phyloP scores from a whole-genome alignment of 2,329 filamentous ascomycete species.

The Claviceps arundinis region DNA sequence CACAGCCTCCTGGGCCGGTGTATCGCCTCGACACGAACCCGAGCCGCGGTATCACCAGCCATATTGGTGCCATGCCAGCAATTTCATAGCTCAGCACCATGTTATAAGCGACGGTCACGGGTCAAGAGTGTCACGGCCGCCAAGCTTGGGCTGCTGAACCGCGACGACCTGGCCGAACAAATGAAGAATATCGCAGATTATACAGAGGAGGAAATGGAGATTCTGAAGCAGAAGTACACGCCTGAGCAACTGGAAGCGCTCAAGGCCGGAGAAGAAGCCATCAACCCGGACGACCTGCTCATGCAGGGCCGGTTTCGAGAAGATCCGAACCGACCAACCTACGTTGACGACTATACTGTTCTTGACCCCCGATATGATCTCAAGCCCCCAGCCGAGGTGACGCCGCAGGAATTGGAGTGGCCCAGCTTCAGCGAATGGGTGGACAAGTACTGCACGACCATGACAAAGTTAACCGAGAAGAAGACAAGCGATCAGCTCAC shows the following conservation, averaged over 20 bases:
- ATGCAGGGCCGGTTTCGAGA: slow-evolving; percentile 57
- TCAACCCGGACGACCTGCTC: slow-evolving; percentile 61
- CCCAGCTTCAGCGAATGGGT: slow-evolving; percentile 46
- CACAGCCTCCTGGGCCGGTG: slow-evolving; percentile 39
- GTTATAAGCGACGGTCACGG: slow-evolving; percentile 33
- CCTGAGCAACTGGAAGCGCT: slow-evolving; percentile 71
- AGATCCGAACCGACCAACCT: slow-evolving; percentile 60
- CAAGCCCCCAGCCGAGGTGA: slow-evolving; percentile 34
- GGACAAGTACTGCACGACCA: slow-evolving; percentile 40
- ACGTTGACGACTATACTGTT: slow-evolving; percentile 71
- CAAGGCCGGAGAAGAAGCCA: slow-evolving; percentile 63
- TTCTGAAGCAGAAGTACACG: slow-evolving; percentile 57
- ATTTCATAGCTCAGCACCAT: slow-evolving; percentile 39
- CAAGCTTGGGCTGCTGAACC: slow-evolving; percentile 35
- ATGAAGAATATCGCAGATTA: slow-evolving; percentile 47
- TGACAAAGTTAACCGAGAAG: slow-evolving; percentile 28
- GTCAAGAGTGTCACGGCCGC: slow-evolving; percentile 40
- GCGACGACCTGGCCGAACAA: slow-evolving; percentile 28
- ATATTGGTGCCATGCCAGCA: slow-evolving; percentile 22
- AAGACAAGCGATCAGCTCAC: slow-evolving; percentile 29
- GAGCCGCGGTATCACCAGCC: slow-evolving; percentile 11
- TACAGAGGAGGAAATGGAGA: slow-evolving; percentile 49
- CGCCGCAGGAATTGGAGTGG: slow-evolving; percentile 41
- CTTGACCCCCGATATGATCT: slow-evolving; percentile 70
- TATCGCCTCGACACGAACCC: slow-evolving; percentile 22